Base-by-base conservation (phyloP, 768 basidiomycete genomes). In the Leccinum ochraceum region DNA sequence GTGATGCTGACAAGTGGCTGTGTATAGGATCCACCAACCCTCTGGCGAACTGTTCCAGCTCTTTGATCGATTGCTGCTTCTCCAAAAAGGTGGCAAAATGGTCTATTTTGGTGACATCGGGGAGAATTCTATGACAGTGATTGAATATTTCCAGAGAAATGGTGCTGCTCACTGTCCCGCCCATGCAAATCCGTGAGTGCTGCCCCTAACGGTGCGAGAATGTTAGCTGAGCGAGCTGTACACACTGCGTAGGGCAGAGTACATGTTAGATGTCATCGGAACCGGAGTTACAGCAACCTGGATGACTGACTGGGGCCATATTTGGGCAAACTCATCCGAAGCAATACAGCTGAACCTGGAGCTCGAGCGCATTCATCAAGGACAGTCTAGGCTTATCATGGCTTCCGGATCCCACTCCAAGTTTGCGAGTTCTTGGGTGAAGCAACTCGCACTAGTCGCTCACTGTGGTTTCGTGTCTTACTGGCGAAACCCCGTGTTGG, bases 91-190 rank as follows among this genome's bases (percentile, higher is more conserved):
- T n/a, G 85, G 85, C 53, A 75, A 88, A 65, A 87, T 80, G 3
- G 87, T 87, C 8, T 92, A 89, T 74, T 89, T 88, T 63, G 88
- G 89, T 9, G 74, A 75, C 39, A 62, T 72, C 3, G 70, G 71
- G 1, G 62, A 70, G 57, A 59, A 20, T 54, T 74, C 72, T 0
- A 62, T 51, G 39, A 62, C 54, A 2, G 48, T 72, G 55, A 62
- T 69, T 28, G 51, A 58, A 7, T 74, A 72, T 32, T 72, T 72
- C 26, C 48, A 71, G 44, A 59, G 55, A 30, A 64, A 69, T n/a
- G 70, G 67, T 3, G 72, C 70, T 0, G 22, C 59, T 49, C 37
- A 6, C 14, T 71, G 71, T 53, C 28, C 54, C 17, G 28, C 63
- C 1, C 13, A 68, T 16, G 71, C 62, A 28, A 71, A 71, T 39